These are phyloP conservation scores for Nakaseomyces delphensis DNA, from an alignment of 1,139 yeast genomes.

Conservation along the genomic window DNA sequence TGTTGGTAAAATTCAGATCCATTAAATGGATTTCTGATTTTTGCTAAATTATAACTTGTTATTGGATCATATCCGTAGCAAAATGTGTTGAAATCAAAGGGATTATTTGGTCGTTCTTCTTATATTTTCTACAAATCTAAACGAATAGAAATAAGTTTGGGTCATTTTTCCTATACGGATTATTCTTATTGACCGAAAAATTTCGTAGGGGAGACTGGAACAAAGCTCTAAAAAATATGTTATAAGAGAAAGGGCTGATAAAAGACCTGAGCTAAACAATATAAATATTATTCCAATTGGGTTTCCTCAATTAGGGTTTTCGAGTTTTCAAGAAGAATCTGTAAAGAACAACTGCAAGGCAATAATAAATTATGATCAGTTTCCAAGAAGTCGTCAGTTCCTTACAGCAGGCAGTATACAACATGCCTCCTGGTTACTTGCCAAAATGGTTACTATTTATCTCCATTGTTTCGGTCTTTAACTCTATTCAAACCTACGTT, in stretches of 20 bases:
- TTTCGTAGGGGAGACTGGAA: background rate
- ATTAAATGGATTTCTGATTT: slow-evolving; percentile 9
- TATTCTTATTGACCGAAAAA: background rate
- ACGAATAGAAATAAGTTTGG: background rate
- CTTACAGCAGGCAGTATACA: slow-evolving; percentile 18
- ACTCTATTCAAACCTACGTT: slow-evolving; percentile 79
- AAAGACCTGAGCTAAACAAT: too few species aligned
- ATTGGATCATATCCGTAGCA: too few species aligned
- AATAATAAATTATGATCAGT: slow-evolving; percentile 13
- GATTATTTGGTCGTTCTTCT: too few species aligned
- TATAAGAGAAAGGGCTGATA: background rate
- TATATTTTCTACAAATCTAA: background rate
- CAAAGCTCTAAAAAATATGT: background rate
- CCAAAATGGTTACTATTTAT: slow-evolving; percentile 71
- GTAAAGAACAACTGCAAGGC: background rate
- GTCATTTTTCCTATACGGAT: background rate
- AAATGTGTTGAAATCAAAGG: too few species aligned
- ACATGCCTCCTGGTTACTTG: slow-evolving; percentile 34
- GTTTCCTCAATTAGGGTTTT: too few species aligned
- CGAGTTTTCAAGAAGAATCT: too few species aligned
- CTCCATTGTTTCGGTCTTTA: slow-evolving; percentile 82
- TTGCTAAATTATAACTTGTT: too few species aligned
- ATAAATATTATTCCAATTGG: too few species aligned
- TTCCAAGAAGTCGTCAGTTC: slow-evolving; percentile 21
- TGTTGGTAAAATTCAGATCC: slow-evolving; percentile 16